phyloP scores from a whole-genome alignment of 192 early-diverging fungal species.

The Linnemannia schmuckeri region DNA sequence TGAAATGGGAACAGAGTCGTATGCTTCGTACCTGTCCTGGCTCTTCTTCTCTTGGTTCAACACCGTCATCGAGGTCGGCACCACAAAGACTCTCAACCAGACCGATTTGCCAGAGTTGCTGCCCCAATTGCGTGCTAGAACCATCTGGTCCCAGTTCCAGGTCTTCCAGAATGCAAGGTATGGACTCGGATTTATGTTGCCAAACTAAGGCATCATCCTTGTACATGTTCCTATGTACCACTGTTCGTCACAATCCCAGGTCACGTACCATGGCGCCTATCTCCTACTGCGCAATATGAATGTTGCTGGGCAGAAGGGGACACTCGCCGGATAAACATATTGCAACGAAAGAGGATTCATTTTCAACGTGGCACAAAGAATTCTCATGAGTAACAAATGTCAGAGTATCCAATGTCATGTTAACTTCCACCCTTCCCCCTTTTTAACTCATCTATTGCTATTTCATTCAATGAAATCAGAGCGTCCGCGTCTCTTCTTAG shows the following conservation, averaged over 20 bases:
- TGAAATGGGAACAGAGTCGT: constrained; percentile 39
- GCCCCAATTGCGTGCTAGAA: constrained; percentile 40
- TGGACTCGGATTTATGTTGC: not conserved
- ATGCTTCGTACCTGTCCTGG: constrained; percentile 53
- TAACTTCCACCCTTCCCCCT: not conserved
- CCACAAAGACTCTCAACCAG: constrained; percentile 53
- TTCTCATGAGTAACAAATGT: not conserved
- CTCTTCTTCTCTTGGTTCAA: constrained; percentile 60
- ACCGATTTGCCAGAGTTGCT: constrained; percentile 57
- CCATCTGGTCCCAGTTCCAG: constrained; percentile 56
- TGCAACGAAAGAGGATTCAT: not conserved
- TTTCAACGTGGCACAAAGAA: not conserved
- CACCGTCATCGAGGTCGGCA: constrained; percentile 42
- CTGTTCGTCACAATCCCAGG: not conserved
- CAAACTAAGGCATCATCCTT: constrained; percentile 9
- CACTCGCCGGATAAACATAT: not conserved
- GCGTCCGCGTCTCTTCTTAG: constrained; percentile 25
- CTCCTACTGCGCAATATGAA: not conserved
- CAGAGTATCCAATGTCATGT: not conserved
- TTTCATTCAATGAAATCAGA: constrained; percentile 12
- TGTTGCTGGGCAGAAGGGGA: not conserved
- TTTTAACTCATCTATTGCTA: not conserved
- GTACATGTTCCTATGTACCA: constrained; percentile 4
- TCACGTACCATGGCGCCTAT: not conserved
- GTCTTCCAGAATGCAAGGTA: constrained; percentile 27